phyloP scores from a whole-genome alignment of 2,329 filamentous ascomycete species.

The Aureobasidium sp. region DNA sequence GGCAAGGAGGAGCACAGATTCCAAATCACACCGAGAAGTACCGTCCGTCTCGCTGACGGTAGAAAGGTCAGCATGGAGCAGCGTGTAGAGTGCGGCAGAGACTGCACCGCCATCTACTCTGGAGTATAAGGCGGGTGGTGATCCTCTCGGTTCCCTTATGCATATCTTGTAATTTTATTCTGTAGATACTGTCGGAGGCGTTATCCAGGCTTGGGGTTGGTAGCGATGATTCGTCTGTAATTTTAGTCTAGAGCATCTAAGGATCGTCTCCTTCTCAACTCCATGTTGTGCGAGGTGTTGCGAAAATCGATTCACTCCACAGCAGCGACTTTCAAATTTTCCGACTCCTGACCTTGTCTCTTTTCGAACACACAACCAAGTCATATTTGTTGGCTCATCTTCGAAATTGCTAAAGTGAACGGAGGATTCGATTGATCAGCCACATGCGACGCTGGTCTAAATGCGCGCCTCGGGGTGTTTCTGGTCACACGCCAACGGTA shows the following conservation, averaged over 20 bases:
- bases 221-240: background rate
- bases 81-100: constrained; percentile 76
- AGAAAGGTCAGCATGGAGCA: constrained; percentile 72
- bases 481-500: background rate
- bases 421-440: background rate
- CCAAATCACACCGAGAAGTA: constrained; percentile 69
- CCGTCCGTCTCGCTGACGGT: constrained; percentile 55
- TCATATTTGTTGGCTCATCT: background rate
- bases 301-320: background rate
- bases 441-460: background rate
- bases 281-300: background rate
- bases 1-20: constrained; percentile 64
- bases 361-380: background rate
- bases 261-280: background rate
- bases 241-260: background rate
- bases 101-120: constrained; percentile 77
- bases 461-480: background rate
- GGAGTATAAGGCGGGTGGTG: constrained; percentile 31
- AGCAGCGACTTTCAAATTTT: background rate
- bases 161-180: background rate
- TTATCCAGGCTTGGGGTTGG: background rate
- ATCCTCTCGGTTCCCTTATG: background rate
- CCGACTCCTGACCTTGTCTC: background rate
- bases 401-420: background rate
- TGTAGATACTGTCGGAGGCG: background rate